A percentile compares a stretch with the other conserved stretches of the same genome.
Conservation (phyloP, 2,329 filamentous ascomycete genomes). For the Fusarium abutilonis region DNA sequence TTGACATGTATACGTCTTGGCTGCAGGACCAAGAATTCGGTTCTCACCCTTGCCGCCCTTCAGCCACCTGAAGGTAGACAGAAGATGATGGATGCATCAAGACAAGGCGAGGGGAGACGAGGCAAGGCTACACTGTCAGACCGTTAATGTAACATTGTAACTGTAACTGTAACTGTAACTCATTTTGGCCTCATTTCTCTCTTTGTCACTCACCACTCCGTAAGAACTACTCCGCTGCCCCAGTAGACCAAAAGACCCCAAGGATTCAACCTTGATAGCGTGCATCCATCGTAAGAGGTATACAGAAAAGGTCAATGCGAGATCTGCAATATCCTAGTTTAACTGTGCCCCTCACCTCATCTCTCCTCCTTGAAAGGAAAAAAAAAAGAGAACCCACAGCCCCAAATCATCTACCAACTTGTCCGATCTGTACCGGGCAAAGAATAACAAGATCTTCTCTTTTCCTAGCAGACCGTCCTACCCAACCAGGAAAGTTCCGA, state of each 20-base stretch:
- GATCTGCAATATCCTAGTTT: slow-evolving; percentile 28
- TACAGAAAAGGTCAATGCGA: slow-evolving; percentile 16
- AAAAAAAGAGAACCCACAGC: neutral
- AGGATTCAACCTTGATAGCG: neutral
- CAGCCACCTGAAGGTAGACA: no score
- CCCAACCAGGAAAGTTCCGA: slow-evolving; percentile 6
- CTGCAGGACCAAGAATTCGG: neutral
- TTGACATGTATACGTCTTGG: slow-evolving; percentile 2
- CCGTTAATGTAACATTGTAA: no score
- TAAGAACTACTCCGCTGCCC: neutral
- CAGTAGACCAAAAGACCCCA: neutral
- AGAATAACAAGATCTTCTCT: neutral
- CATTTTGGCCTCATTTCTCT: no score
- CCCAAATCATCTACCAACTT: no score
- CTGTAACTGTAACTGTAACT: no score
- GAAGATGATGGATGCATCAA: neutral
- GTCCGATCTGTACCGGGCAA: no score
- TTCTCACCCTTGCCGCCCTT: neutral
- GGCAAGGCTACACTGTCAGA: no score
- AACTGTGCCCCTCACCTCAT: slow-evolving; percentile 10
- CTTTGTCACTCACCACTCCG: no score
- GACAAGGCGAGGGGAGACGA: neutral
- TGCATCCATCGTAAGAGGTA: slow-evolving; percentile 2
- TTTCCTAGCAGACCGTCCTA: slow-evolving; percentile 18
- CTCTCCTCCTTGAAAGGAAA: neutral